Evolutionary conservation across 2,329 filamentous ascomycete species (phyloP).

Genomic region (Incumbomyces lentus): DNA sequence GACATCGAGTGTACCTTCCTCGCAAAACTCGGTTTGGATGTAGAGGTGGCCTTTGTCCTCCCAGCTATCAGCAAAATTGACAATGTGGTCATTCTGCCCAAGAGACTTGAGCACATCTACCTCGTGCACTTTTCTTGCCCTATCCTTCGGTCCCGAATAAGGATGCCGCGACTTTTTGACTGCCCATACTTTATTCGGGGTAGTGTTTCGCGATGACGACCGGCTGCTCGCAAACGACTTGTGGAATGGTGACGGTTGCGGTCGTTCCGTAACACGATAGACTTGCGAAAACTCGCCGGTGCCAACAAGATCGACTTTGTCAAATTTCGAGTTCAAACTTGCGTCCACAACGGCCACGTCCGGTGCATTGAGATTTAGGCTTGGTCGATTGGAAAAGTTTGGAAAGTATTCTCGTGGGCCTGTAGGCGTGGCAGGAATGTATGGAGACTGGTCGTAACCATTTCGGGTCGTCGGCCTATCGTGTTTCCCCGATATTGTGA

Average conservation of each 20-base stretch:
- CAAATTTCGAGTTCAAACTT: conserved; percentile 63
- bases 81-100: conserved; percentile 69
- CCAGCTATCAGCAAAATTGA: conserved; percentile 79
- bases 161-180: conserved; percentile 87
- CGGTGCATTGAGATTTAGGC: conserved; percentile 59
- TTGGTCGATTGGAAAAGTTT: conserved; percentile 50
- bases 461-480: conserved; percentile 31
- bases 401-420: conserved; percentile 49
- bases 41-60: conserved; percentile 77
- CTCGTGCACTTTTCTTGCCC: conserved; percentile 74
- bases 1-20: conserved; percentile 78
- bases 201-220: conserved; percentile 43
- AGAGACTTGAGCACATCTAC: conserved; percentile 70
- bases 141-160: conserved; percentile 66
- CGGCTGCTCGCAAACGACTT: conserved; percentile 37
- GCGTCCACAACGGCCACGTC: conserved; percentile 66
- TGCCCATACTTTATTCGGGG: conserved; percentile 61
- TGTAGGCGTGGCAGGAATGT: conserved; percentile 74
- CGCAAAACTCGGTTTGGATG: conserved; percentile 95
- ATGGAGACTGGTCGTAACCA: conserved; percentile 30
- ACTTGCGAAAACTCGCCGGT: conserved; percentile 91
- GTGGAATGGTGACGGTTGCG: conserved; percentile 28
- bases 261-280: conserved; percentile 57
- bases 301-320: conserved; percentile 68
- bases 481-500: conserved; percentile 64